Evolutionary conservation across 345 rosid genomes (phyloP), one percentile per base, ranked within the genome.

Genomic region (Clarkia xantiana): DNA sequence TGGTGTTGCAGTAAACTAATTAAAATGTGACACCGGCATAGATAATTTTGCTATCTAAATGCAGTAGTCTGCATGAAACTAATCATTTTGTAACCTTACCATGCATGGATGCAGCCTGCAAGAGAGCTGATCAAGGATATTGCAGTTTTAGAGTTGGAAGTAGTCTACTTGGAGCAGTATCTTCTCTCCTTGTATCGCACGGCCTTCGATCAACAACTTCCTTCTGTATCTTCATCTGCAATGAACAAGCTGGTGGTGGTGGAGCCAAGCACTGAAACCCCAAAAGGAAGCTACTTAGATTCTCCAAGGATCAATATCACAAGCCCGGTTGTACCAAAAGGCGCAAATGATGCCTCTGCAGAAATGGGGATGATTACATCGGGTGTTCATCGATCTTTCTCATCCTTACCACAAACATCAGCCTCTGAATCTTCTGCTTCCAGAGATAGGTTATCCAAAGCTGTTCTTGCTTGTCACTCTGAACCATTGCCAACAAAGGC

Each of bases 161-260:
- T 91, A 45, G 78, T 78, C 49, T 58, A 84, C 67, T 62, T 91
- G 67, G 98, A 91, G 44, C 96, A 86, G 46, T 76, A 84, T 60
- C 98, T 91, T 68, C 90, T 91, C 47, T 80, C 87, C 4, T 60
- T 91, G 50, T 91, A 91, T 57, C 72, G 98, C n/a, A 80, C 71
- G 67, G 87, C 86, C 45, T 91, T 91, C 75, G 95, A 86, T 62
- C 83, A 81, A 53, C 77, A 76, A 69, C 17, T 56, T 42, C 60
- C 76, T 34, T 61, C 68, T 36, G 69, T 67, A 47, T 63, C 83
- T 38, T 69, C 82, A 41, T 47, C 82, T 15, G 48, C 54, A 49
- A 71, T 64, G 66, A 71, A 70, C 54, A 66, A 68, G 67, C 71
- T 55, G 46, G 52, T 62, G 67, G 71, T 55, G 46, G 52, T 62